Conservation (phyloP, 441 rosid species). For the Gossypium davidsonii region DNA sequence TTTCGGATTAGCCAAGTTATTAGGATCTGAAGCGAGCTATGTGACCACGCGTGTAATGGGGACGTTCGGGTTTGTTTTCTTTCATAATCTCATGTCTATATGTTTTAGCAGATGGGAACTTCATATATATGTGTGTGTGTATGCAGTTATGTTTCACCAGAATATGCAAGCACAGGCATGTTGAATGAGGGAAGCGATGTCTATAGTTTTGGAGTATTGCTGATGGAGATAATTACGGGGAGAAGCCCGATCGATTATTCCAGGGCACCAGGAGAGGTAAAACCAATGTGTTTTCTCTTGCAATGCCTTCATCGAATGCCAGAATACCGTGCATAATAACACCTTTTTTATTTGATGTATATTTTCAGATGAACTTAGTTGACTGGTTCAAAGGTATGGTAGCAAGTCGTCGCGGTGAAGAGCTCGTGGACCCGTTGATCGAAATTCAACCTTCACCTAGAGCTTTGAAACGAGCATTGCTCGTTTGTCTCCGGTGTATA, state of each 20-base stretch:
- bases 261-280: constrained; percentile 87
- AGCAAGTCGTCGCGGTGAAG: constrained; percentile 81
- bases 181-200: constrained; percentile 95
- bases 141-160: constrained; percentile 86
- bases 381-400: constrained; percentile 98
- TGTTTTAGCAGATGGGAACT: not conserved
- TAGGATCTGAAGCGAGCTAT: constrained; percentile 80
- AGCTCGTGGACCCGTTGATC: constrained; percentile 67
- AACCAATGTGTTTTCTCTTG: not conserved
- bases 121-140: not conserved
- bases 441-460: constrained; percentile 56
- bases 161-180: constrained; percentile 97
- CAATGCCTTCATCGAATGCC: not conserved
- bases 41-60: constrained; percentile 99
- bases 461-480: constrained; percentile 61
- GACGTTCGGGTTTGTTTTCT: constrained; percentile 70
- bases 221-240: constrained; percentile 91
- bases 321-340: not conserved
- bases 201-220: constrained; percentile 87
- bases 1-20: constrained; percentile 89
- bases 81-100: not conserved
- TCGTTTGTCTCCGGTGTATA: constrained; percentile 85
- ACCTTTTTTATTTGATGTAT: constrained; percentile 4
- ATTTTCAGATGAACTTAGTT: constrained; percentile 71
- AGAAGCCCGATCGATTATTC: constrained; percentile 86